Conservation (phyloP, 352 stramenopile genomes). For the Peronospora belbahrii region DNA sequence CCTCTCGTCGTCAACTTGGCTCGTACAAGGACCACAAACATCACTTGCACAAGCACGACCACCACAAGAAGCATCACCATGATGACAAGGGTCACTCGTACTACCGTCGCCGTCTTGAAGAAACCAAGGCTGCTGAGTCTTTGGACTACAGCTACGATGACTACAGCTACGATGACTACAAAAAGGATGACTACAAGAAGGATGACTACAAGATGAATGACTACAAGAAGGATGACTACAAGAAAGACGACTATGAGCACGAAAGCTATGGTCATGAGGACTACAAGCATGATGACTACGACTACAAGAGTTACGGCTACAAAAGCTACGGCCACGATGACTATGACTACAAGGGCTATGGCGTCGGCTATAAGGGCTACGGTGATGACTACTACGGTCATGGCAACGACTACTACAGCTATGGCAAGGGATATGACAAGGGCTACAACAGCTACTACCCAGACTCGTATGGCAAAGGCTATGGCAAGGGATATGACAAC, state of each 20-base stretch:
- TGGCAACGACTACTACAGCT: background rate
- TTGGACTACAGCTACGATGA: slow-evolving; percentile 13
- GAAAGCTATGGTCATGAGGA: background rate
- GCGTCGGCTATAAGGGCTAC: slow-evolving; percentile 1
- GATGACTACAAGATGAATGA: slow-evolving; percentile 2
- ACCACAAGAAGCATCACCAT: slow-evolving; percentile 2
- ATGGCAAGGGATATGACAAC: background rate
- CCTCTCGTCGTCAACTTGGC: slow-evolving; percentile 8
- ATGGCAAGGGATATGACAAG: background rate
- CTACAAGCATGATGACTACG: slow-evolving; percentile 1
- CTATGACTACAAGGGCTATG: slow-evolving; percentile 5
- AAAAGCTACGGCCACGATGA: slow-evolving; percentile 2
- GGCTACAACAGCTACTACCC: background rate
- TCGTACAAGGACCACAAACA: slow-evolving; percentile 15
- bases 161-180: no score
- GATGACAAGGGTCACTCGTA: slow-evolving; percentile 13
- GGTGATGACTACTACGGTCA: background rate
- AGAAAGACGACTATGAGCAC: slow-evolving; percentile 1
- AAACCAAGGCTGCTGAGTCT: slow-evolving; percentile 11
- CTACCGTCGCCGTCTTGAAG: slow-evolving; percentile 16
- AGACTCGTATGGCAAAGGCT: background rate
- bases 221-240: slow-evolving; percentile 3
- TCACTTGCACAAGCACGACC: slow-evolving; percentile 5
- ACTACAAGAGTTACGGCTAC: slow-evolving; percentile 3
- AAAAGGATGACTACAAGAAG: slow-evolving; percentile 2